These are phyloP conservation scores for Tylopilus orsonianus DNA, from an alignment of 1,284 basidiomycete genomes.

Conservation along the genomic window DNA sequence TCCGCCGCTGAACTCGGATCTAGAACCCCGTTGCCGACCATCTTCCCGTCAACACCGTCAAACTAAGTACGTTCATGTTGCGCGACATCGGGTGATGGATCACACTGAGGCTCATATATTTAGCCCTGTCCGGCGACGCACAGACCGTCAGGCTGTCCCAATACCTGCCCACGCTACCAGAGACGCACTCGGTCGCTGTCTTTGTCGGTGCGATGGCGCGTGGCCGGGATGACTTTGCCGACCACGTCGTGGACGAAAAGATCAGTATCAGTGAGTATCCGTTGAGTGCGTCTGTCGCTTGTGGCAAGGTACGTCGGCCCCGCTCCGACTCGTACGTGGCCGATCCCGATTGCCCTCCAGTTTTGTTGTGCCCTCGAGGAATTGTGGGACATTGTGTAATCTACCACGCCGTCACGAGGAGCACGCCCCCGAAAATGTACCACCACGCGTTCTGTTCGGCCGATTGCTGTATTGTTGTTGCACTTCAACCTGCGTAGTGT, in stretches of 20 bases:
- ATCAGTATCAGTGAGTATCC: conserved; percentile 96
- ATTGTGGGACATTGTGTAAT: conserved; percentile 58
- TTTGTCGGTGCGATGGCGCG: conserved; percentile 98
- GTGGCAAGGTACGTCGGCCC: conserved; percentile 76
- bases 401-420: conserved; percentile 1
- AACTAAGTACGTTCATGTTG: conserved; percentile 73
- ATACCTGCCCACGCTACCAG: conserved; percentile 81
- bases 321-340: background rate
- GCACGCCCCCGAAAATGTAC: conserved; percentile 15
- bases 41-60: conserved; percentile 93
- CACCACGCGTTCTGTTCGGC: no score
- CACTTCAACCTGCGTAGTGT: conserved; percentile 40
- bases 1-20: conserved; percentile 6
- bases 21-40: conserved; percentile 96
- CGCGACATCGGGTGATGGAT: conserved; percentile 4
- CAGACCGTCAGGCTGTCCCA: conserved; percentile 79
- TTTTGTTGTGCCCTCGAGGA: conserved; percentile 73
- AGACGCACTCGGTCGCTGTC: conserved; percentile 88
- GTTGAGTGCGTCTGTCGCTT: conserved; percentile 93
- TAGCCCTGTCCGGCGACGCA: conserved; percentile 91
- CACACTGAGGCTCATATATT: conserved; percentile 15
- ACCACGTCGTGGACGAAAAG: conserved; percentile 95
- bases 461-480: no score
- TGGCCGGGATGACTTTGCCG: conserved; percentile 96
- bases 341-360: conserved; percentile 31